Conservation (phyloP, 768 basidiomycete genomes). For the Roridomyces roridus region DNA sequence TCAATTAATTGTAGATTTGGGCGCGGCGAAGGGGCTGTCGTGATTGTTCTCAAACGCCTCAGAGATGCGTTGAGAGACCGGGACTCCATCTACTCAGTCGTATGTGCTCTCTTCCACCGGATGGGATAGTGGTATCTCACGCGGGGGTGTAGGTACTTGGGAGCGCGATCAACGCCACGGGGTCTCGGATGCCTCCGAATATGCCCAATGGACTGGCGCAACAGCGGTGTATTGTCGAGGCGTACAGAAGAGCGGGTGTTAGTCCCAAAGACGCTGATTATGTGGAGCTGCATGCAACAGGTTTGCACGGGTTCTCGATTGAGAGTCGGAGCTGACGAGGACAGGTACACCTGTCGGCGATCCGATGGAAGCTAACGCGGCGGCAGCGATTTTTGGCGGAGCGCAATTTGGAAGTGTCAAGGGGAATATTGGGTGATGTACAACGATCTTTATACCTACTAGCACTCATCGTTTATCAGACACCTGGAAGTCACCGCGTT, state of each 20-base stretch:
- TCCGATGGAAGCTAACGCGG: conserved; percentile 26
- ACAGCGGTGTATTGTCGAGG: conserved; percentile 32
- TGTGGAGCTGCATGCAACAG: conserved; percentile 12
- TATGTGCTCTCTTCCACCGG: neutral
- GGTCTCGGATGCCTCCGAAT: conserved; percentile 33
- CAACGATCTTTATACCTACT: no score
- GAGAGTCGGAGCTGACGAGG: neutral
- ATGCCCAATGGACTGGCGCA: conserved; percentile 37
- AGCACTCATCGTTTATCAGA: neutral
- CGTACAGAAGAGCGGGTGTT: conserved; percentile 18
- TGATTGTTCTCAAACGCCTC: conserved; percentile 27
- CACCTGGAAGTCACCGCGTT: conserved; percentile 8
- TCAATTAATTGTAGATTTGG: conserved; percentile 13
- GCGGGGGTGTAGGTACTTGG: conserved; percentile 35
- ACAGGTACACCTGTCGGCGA: conserved; percentile 42
- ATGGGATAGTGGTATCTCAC: no score
- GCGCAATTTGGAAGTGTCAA: neutral
- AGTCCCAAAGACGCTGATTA: neutral
- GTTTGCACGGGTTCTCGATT: neutral
- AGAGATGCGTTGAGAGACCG: conserved; percentile 33
- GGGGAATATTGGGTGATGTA: conserved; percentile 11
- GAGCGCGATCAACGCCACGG: conserved; percentile 35
- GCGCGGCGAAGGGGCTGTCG: conserved; percentile 33
- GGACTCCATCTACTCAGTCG: conserved; percentile 37
- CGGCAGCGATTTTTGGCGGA: neutral